Conservation (phyloP, 768 basidiomycete genomes). For the Cystofilobasidium bisporidii region DNA sequence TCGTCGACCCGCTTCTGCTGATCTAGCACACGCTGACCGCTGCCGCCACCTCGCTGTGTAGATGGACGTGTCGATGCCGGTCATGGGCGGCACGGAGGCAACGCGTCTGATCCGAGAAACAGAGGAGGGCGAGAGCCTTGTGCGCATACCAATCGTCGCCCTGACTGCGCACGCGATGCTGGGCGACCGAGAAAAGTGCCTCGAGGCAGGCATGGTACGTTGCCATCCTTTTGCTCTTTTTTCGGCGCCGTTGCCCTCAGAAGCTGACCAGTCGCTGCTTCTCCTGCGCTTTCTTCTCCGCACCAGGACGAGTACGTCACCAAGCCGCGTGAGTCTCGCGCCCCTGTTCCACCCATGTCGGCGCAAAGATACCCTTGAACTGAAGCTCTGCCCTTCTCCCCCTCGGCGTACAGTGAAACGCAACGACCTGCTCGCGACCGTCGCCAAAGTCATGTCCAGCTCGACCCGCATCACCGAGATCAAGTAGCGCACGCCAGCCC, state of each 20-base stretch:
- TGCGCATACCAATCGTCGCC: constrained; percentile 83
- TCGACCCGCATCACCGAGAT: constrained; percentile 3
- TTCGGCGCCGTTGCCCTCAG: constrained; percentile 21
- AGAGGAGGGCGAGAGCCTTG: constrained; percentile 61
- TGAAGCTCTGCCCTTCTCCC: constrained; percentile 28
- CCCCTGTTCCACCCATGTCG: not conserved
- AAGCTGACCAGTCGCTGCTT: not conserved
- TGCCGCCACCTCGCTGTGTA: constrained; percentile 35
- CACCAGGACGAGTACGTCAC: constrained; percentile 37
- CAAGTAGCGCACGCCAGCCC: not conserved
- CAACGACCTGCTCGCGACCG: constrained; percentile 38
- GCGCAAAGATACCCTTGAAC: constrained; percentile 34
- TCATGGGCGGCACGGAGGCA: constrained; percentile 95
- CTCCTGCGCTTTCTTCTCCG: not conserved
- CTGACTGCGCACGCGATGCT: constrained; percentile 85
- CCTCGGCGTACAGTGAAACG: constrained; percentile 32
- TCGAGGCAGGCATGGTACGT: constrained; percentile 37
- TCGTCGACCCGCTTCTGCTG: not conserved
- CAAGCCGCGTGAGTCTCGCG: constrained; percentile 31
- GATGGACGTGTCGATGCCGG: constrained; percentile 80
- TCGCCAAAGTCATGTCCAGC: constrained; percentile 34
- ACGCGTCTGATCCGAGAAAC: constrained; percentile 69
- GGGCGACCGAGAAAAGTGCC: constrained; percentile 40
- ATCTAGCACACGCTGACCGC: constrained; percentile 16
- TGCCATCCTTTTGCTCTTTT: constrained; percentile 1